Conservation (phyloP, 192 early-diverging fungal species). For the Coemansia sp. region DNA sequence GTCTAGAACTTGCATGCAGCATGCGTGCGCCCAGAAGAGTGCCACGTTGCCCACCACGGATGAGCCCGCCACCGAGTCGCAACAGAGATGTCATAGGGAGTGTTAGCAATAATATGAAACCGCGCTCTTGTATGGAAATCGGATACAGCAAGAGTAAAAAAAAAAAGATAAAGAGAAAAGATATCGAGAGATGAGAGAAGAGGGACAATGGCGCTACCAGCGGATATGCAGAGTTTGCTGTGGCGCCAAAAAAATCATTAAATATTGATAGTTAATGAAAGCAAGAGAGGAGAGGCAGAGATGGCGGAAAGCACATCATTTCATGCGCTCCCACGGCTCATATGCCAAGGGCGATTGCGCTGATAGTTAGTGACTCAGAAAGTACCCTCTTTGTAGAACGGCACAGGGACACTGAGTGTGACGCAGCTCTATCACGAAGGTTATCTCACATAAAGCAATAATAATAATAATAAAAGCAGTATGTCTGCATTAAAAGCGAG, state of each 20-base stretch:
- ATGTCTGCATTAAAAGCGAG: too few species aligned
- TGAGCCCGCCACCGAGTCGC: constrained; percentile 3
- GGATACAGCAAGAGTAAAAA: background rate
- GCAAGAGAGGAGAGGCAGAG: background rate
- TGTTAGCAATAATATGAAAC: background rate
- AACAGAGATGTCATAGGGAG: constrained; percentile 8
- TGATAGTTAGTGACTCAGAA: background rate
- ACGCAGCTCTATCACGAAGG: too few species aligned
- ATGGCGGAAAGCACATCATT: background rate
- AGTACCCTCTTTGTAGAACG: too few species aligned
- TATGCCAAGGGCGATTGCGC: too few species aligned
- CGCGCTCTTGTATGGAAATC: background rate
- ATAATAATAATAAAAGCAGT: too few species aligned
- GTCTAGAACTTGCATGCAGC: constrained; percentile 3
- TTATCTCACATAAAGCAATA: too few species aligned
- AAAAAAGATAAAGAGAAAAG: background rate
- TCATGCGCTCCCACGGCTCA: constrained; percentile 4
- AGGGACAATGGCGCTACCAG: background rate
- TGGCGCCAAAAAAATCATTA: background rate
- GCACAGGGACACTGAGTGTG: too few species aligned
- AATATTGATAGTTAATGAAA: too few species aligned
- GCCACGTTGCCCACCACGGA: background rate
- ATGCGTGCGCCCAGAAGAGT: background rate
- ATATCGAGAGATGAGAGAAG: background rate
- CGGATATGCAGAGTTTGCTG: background rate